Percentiles rank a stretch among this genome's conserved stretches.
These are phyloP conservation scores for Phtheirospermum japonicum DNA, from an alignment of 257 asterid species.

Conservation along the genomic window DNA sequence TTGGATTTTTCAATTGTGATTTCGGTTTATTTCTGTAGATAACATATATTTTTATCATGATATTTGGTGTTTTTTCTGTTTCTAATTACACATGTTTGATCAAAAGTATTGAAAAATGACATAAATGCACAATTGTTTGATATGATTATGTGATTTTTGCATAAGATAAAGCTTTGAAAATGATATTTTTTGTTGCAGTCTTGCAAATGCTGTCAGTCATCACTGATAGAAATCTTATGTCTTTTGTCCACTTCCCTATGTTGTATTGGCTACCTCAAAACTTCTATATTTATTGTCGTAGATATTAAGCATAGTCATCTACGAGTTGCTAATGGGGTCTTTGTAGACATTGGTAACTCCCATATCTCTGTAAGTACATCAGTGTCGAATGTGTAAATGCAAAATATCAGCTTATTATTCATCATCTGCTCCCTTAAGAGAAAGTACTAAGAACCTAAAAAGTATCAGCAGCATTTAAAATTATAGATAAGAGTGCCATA, in stretches of 20 bases:
- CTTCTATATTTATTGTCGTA: constrained; percentile 37
- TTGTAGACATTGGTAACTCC: constrained; percentile 59
- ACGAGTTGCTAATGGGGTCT: constrained; percentile 74
- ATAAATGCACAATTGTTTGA: too few relatives aligned
- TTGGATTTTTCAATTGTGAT: too few relatives aligned
- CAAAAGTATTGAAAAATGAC: too few relatives aligned
- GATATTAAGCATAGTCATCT: constrained; percentile 74
- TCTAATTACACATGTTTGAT: too few relatives aligned
- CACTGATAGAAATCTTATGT: constrained; percentile 11
- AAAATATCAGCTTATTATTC: constrained; percentile 21
- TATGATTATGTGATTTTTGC: too few relatives aligned
- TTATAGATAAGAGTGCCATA: constrained; percentile 9
- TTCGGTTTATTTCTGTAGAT: too few relatives aligned
- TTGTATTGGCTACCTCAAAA: not conserved
- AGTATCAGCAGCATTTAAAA: constrained; percentile 23
- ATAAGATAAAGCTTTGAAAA: too few relatives aligned
- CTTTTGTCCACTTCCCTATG: constrained; percentile 10
- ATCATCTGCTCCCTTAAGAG: constrained; percentile 12
- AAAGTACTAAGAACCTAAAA: constrained; percentile 12
- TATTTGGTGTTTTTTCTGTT: too few relatives aligned
- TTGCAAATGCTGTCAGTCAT: constrained; percentile 25
- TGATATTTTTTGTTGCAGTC: constrained; percentile 9
- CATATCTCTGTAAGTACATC: constrained; percentile 69
- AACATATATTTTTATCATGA: too few relatives aligned
- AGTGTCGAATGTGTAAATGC: constrained; percentile 22